Base-by-base conservation (phyloP, 2,329 filamentous ascomycete genomes). In the Diaporthe citriasiana region DNA sequence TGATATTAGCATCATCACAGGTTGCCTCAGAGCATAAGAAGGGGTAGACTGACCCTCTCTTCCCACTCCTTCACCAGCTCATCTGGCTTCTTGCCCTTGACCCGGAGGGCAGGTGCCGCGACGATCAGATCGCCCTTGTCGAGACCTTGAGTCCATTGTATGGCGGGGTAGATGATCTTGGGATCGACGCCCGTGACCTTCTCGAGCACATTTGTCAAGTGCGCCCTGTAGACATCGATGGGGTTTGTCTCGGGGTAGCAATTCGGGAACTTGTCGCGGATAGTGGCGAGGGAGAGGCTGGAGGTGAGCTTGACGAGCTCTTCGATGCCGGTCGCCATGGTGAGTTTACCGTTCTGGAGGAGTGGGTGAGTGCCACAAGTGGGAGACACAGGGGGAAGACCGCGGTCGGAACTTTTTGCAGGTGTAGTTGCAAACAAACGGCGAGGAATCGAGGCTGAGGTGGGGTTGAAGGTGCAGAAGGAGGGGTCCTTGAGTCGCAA, bases 41-140 rank as follows among this genome's bases (percentile, higher is more conserved):
- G 40, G n/a, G n/a, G 35, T 19, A 6, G 35, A 60, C 79, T 71
- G 78, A 91, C 92, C 86, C 92, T 89, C 45, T 85, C 85, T 47
- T 85, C 85, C 90, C 91, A 93, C 80, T 93, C 88, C 76, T 85
- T 82, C 17, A 89, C 91, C 70, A 93, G 84, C 77, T 89, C 90
- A 75, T 87, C 85, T 15, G 91, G 91, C 81, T 93, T 93, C 82
- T 87, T 87, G 76, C 91, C 91, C 84, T 93, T 96, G 79, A 96
- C 84, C 76, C 94, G 89, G 76, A 97, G 88, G n/a, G 94, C 93
- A 22, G 95, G 93, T 12, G 94, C 91, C 12, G 94, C 92, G 60
- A 97, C 84, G 70, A 94, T 89, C 78, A 97, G 85, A 83, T 97
- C 95, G 63, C 95, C 95, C 86, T 95, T 95, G 77, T 97, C 94